Base-by-base conservation (phyloP, 176 grass and related monocot species). In the Rhynchospora tenuis region DNA sequence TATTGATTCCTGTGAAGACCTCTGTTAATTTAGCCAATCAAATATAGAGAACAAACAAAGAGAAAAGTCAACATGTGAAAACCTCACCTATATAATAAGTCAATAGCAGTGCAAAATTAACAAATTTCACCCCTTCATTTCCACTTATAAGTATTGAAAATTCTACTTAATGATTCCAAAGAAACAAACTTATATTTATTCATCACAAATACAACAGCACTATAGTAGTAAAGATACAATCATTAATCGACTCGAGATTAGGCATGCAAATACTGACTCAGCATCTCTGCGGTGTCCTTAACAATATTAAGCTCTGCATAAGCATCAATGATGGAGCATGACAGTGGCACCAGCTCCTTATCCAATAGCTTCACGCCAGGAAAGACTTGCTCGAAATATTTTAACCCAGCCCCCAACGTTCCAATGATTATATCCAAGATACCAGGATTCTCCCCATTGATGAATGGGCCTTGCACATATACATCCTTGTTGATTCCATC, bases 401-500 rank as follows among this genome's bases (percentile, higher is more conserved):
- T 64, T 3, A 78, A 7, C 8, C 57, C 31, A 0, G 12, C 0
- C n/a, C 7, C 3, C 9, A 3, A 3, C 7, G 5, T 0, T 6
- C 66, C 65, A 17, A 83, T 4, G 13, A 89, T 59, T 10, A 86
- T 9, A 59, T 83, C 84, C 22, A 86, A 11, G 3, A 71, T 47
- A 11, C 88, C 78, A 3, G 88, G 79, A 23, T 23, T 31, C 29
- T 68, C 27, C 0, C 83, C 84, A 45, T 78, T 24, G 59, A 83
- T 15, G 38, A 83, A 83, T 11, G 79, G 47, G 10, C 69, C 88
- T 17, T 85, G 76, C 19, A 50, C 45, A 16, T 54, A 81, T 22
- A 89, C 7, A 1, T 89, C 88, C 23, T 71, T 82, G 31, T 67
- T 50, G 27, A 86, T 55, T 1, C 88, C 87, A 4, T 69, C 33